Percentiles rank a stretch among this genome's conserved stretches.
These are phyloP conservation scores for Hydnomerulius pinastri DNA, from an alignment of 768 basidiomycete species.

Conservation along the genomic window DNA sequence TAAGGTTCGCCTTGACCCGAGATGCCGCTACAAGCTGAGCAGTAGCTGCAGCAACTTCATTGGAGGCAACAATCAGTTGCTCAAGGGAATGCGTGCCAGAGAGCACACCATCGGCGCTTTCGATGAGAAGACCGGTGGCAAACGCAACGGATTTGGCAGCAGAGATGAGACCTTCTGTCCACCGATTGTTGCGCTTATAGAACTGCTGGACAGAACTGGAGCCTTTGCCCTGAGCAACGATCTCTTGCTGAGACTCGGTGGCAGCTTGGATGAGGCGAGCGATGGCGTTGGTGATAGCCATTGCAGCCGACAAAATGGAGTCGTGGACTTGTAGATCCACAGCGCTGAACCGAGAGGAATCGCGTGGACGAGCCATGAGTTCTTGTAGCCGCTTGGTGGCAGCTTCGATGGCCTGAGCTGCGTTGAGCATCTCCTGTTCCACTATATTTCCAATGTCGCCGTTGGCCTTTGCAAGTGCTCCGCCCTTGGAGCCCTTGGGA, in stretches of 20 bases:
- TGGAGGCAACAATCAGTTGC: conserved; percentile 99
- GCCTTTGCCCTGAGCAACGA: conserved; percentile 93
- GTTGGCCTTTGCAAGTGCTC: conserved; percentile 70
- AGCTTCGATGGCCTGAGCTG: conserved; percentile 89
- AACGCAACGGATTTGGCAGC: conserved; percentile 98
- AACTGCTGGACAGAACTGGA: conserved; percentile 93
- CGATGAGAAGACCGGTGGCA: conserved; percentile 93
- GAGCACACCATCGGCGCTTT: conserved; percentile 96
- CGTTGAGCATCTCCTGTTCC: conserved; percentile 93
- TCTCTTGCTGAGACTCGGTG: conserved; percentile 97
- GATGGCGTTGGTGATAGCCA: conserved; percentile 96
- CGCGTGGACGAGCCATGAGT: conserved; percentile 89
- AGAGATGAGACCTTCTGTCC: conserved; percentile 99
- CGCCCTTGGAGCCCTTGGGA: conserved; percentile 77
- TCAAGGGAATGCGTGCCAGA: conserved; percentile 96
- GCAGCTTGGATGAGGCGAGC: conserved; percentile 93
- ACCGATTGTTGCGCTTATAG: conserved; percentile 99
- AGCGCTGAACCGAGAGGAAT: conserved; percentile 83
- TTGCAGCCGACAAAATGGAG: conserved; percentile 89
- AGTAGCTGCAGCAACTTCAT: conserved; percentile 95
- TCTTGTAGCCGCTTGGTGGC: conserved; percentile 89
- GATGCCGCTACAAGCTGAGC: conserved; percentile 99
- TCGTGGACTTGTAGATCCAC: conserved; percentile 97
- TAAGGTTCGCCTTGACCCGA: conserved; percentile 95
- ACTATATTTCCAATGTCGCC: conserved; percentile 97